Conservation (phyloP, 495 filamentous ascomycete species). For the Xylaria telfairii region DNA sequence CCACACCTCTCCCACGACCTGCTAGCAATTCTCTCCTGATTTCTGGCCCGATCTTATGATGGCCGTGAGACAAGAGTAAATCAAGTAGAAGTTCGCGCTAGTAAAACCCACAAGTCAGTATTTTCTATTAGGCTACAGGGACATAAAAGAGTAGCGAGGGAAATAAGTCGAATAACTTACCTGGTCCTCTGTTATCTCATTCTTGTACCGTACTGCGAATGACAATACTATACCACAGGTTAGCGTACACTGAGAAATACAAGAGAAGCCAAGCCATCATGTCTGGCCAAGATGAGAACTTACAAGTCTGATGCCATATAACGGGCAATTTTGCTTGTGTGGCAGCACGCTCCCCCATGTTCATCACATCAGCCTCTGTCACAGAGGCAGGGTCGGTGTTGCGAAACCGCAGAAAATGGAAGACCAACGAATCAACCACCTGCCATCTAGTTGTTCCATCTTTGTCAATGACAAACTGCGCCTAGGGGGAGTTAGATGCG, state of each 20-base stretch:
- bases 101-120: not conserved
- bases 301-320: constrained; percentile 76
- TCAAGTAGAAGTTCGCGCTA: constrained; percentile 85
- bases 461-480: not conserved
- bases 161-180: not conserved
- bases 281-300: not conserved
- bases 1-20: constrained; percentile 83
- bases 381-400: constrained; percentile 53
- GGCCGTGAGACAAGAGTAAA: constrained; percentile 83
- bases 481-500: not conserved
- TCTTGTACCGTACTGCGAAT: constrained; percentile 92
- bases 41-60: constrained; percentile 88
- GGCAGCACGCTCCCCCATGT: constrained; percentile 52
- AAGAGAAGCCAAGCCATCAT: not conserved
- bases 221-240: constrained; percentile 69
- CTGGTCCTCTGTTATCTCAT: constrained; percentile 70
- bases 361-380: constrained; percentile 50
- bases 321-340: constrained; percentile 73
- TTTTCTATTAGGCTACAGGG: not conserved
- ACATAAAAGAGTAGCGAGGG: not conserved
- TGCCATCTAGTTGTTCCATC: constrained; percentile 62
- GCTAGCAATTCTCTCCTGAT: constrained; percentile 89
- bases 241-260: not conserved
- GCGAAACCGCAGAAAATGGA: constrained; percentile 92
- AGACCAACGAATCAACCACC: constrained; percentile 91